These are phyloP conservation scores for Aspergillus homomorphus DNA, from an alignment of 495 filamentous ascomycete genomes.

Conservation along the genomic window DNA sequence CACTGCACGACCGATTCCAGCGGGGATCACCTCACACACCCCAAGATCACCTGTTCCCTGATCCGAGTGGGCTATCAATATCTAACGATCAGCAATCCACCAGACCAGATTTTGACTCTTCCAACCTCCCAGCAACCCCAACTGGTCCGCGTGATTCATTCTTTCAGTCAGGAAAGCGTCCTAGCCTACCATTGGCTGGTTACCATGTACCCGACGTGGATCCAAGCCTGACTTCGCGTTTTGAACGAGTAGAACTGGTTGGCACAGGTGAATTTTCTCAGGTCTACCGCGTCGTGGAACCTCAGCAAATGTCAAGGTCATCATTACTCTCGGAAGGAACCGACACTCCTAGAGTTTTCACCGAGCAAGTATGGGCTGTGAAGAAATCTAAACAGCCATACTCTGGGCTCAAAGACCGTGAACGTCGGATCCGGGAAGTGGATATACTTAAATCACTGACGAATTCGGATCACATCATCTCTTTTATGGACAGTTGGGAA, in stretches of 20 bases:
- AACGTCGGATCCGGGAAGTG: conserved; percentile 77
- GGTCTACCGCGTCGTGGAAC: conserved; percentile 75
- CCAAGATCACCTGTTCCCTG: conserved; percentile 68
- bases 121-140: conserved; percentile 71
- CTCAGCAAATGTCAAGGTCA: conserved; percentile 37
- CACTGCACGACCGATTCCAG: conserved; percentile 40
- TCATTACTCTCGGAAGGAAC: conserved; percentile 43
- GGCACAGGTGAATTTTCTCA: conserved; percentile 90
- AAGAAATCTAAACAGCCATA: conserved; percentile 87
- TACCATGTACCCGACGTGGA: conserved; percentile 66
- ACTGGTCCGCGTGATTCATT: conserved; percentile 65
- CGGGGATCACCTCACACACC: conserved; percentile 74
- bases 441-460: conserved; percentile 66
- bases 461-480: conserved; percentile 76
- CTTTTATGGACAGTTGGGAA: conserved; percentile 83
- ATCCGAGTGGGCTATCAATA: conserved; percentile 77
- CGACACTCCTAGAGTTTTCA: conserved; percentile 40
- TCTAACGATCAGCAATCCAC: conserved; percentile 50
- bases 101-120: conserved; percentile 42
- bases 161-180: conserved; percentile 44
- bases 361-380: conserved; percentile 74
- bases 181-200: conserved; percentile 52
- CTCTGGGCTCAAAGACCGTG: conserved; percentile 68
- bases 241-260: conserved; percentile 70
- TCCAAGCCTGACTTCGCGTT: conserved; percentile 62